A percentile compares a stretch with the other conserved stretches of the same genome.
These are phyloP conservation scores for Quercus cerris DNA, from an alignment of 306 rosid species.

Conservation along the genomic window DNA sequence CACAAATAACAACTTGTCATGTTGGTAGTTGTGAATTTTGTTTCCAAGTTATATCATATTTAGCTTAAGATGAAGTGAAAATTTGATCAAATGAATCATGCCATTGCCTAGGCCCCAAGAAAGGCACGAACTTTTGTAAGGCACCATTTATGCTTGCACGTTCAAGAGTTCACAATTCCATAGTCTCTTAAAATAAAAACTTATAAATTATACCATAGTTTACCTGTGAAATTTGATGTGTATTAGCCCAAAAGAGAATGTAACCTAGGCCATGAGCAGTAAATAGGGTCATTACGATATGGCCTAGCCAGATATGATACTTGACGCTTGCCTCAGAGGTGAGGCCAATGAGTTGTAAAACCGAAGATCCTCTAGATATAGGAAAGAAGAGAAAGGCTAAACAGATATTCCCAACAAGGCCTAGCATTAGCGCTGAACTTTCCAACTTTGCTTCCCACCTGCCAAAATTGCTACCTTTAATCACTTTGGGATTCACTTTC, in stretches of 20 bases:
- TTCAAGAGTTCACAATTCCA: too few species aligned
- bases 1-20: too few species aligned
- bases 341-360: constrained; percentile 40
- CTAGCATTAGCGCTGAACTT: constrained; percentile 36
- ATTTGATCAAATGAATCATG: too few species aligned
- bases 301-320: constrained; percentile 57
- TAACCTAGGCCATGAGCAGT: constrained; percentile 43
- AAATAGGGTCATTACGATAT: constrained; percentile 39
- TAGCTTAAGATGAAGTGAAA: too few species aligned
- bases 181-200: too few species aligned
- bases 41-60: too few species aligned
- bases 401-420: constrained; percentile 48
- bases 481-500: not conserved
- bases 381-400: constrained; percentile 55
- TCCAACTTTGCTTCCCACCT: constrained; percentile 59
- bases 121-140: too few species aligned
- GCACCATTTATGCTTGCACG: too few species aligned
- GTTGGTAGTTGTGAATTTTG: too few species aligned
- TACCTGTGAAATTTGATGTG: constrained; percentile 43
- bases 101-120: too few species aligned
- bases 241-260: constrained; percentile 36
- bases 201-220: too few species aligned
- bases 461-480: constrained; percentile 5
- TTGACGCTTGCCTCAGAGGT: constrained; percentile 58
- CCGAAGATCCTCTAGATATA: constrained; percentile 50